These are phyloP conservation scores for Casuarina glauca DNA, from an alignment of 306 rosid species.

Conservation along the genomic window DNA sequence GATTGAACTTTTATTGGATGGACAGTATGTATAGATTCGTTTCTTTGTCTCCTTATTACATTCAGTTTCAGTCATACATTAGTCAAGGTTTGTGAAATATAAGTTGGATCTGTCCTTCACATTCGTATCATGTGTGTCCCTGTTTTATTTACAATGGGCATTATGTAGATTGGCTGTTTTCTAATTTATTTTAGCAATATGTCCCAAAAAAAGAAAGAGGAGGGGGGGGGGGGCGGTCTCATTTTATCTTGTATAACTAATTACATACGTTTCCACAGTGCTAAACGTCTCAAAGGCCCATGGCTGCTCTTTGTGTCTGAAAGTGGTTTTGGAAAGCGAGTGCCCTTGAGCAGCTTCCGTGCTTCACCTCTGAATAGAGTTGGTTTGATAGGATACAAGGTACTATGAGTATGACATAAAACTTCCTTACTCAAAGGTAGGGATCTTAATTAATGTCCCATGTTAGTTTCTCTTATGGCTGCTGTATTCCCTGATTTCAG, in stretches of 20 bases:
- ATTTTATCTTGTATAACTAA: conserved; percentile 16
- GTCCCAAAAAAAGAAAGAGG: not conserved
- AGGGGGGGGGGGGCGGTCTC: not conserved
- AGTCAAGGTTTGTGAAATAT: not conserved
- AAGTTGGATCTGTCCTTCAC: not conserved
- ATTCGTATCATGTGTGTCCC: not conserved
- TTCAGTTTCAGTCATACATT: not conserved
- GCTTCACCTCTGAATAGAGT: conserved; percentile 75
- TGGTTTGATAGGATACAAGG: conserved; percentile 97
- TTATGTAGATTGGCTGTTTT: not conserved
- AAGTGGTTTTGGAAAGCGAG: conserved; percentile 92
- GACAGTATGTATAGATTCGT: not conserved
- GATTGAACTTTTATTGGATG: not conserved
- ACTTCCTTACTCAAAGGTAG: not conserved
- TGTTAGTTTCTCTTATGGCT: conserved; percentile 5
- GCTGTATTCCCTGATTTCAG: conserved; percentile 34
- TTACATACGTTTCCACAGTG: conserved; percentile 34
- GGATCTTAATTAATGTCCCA: not conserved
- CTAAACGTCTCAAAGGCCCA: conserved; percentile 62
- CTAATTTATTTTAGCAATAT: not conserved
- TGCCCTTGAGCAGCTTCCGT: conserved; percentile 81
- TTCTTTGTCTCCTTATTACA: not conserved
- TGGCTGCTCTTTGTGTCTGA: conserved; percentile 97
- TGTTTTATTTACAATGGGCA: not conserved
- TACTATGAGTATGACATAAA: conserved; percentile 22